Percentiles rank a stretch among this genome's conserved stretches.
Conservation (phyloP, 192 early-diverging fungal species). For the Chytriomyces sp. region DNA sequence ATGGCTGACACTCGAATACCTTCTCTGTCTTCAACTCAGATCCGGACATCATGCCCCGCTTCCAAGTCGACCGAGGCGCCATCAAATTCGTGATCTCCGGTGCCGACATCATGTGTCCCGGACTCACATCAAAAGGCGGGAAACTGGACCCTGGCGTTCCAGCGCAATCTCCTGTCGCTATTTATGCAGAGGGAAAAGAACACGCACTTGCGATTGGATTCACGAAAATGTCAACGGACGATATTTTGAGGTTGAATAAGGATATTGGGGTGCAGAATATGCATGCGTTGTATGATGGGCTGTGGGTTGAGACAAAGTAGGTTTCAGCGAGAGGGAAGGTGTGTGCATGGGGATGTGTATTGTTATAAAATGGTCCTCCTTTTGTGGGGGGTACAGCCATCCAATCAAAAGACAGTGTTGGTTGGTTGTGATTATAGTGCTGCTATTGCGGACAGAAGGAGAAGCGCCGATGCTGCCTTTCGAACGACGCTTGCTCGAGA, state of each 20-base stretch:
- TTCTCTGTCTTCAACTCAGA: slow-evolving; percentile 50
- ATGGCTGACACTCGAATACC: not conserved
- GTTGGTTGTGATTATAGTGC: too few species aligned
- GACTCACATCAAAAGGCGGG: slow-evolving; percentile 92
- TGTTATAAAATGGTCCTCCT: too few species aligned
- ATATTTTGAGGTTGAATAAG: slow-evolving; percentile 80
- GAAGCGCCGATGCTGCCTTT: too few species aligned
- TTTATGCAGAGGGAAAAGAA: slow-evolving; percentile 96
- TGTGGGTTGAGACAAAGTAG: slow-evolving; percentile 46
- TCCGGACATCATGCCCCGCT: slow-evolving; percentile 86
- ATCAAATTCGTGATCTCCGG: slow-evolving; percentile 98
- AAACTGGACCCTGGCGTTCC: slow-evolving; percentile 74
- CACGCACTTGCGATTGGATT: slow-evolving; percentile 89
- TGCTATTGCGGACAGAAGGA: too few species aligned
- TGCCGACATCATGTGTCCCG: slow-evolving; percentile 99
- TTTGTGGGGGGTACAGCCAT: too few species aligned
- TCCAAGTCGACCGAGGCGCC: slow-evolving; percentile 95
- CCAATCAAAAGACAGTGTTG: too few species aligned
- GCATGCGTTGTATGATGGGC: slow-evolving; percentile 84
- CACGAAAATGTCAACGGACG: slow-evolving; percentile 71
- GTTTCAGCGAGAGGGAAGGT: too few species aligned
- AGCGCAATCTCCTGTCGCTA: slow-evolving; percentile 76
- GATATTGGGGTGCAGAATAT: slow-evolving; percentile 87
- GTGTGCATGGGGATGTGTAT: too few species aligned
- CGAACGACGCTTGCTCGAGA: too few species aligned